Evolutionary conservation across 352 stramenopile genomes (phyloP), one percentile per base, ranked within the genome.

Genomic region (Phytophthora hybrid): DNA sequence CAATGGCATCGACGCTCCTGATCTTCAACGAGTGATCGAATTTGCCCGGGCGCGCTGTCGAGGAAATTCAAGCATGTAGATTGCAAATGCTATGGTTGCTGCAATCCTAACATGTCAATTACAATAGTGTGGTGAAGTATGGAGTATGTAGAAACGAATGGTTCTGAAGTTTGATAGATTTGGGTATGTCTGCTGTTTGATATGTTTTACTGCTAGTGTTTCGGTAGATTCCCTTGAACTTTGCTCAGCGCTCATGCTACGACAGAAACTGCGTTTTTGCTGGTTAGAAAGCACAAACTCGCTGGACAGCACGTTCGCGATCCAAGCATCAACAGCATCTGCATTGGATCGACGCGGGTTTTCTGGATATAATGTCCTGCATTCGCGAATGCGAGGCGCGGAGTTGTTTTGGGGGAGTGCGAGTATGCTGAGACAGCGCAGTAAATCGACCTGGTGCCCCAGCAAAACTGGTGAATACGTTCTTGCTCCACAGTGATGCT

Each of bases 291-390:
- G 13, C 7, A 23, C 51, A 23, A 41, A 46, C 10, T 59, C 23
- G 18, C 13, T 14, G 2, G 39, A 11, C 34, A 79, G 46, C 16
- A 76, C 63, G 16, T 54, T 23, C 4, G 19, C 41, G 1, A 77
- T 71, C 78, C 78, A 85, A 3, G 69, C n/a, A 0, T 49, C 59
- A 6, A 82, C 60, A 21, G 69, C 72, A 4, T 19, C 10, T 1
- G 69, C 78, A 84, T 63, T 2, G 55, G 56, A 0, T 81, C 69
- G 1, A 78, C 78, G 10, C 78, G 75, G 13, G 81, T 86, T 73
- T 90, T 90, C 63, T 90, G 79, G 47, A 88, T 80, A 58, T 90
- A 88, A 70, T 88, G 82, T 0, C 82, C 80, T 21, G 77, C 82
- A 7, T 63, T 76, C 11, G 53, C 46, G 46, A 87, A 88, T 9